Percentiles rank a stretch among this genome's conserved stretches.
phyloP scores from a whole-genome alignment of 176 grass and related monocot species.

The Oryza longistaminata region DNA sequence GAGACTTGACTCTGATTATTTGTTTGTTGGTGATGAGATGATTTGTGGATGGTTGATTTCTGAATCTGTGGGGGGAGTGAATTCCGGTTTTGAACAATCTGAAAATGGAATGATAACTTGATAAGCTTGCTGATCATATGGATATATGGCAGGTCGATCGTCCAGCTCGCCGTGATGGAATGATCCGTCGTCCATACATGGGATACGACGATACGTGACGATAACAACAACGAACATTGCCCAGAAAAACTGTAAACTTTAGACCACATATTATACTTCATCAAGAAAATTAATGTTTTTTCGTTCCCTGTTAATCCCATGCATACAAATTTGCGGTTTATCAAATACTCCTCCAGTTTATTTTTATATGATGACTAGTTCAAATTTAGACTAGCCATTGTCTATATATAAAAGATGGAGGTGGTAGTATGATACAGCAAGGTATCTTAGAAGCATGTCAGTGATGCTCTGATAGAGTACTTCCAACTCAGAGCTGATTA shows the following conservation, averaged over 20 bases:
- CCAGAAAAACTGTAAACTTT: neutral
- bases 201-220: neutral
- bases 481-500: no score
- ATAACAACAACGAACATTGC: neutral
- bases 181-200: neutral
- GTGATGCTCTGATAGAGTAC: no score
- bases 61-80: conserved; percentile 21
- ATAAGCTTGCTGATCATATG: neutral
- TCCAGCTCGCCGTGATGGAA: neutral
- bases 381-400: no score
- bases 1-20: neutral
- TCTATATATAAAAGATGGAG: no score
- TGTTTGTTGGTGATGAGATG: neutral
- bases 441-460: no score
- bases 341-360: no score
- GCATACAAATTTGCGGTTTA: neutral
- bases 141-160: neutral
- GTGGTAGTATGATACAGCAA: no score
- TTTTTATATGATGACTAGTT: no score
- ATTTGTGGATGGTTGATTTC: neutral
- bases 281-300: neutral
- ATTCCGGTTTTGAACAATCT: conserved; percentile 16
- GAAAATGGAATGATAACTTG: neutral
- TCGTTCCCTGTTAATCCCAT: neutral
- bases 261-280: neutral